Evolutionary conservation across 208 protist genomes (phyloP).

Genomic region (Herpetomonas samuelpessoai): DNA sequence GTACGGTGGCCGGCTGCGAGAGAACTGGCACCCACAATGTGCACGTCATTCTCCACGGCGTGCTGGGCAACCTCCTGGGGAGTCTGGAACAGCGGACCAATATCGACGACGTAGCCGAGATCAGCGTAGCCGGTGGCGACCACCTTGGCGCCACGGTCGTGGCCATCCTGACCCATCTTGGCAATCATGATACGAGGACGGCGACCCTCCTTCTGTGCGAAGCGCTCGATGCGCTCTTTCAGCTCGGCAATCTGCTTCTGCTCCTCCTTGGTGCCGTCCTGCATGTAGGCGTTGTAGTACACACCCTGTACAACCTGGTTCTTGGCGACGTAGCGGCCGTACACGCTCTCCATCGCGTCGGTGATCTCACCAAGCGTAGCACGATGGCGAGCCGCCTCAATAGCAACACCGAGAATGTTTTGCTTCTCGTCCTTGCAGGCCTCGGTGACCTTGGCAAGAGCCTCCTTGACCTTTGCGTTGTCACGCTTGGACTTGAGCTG

Average conservation of each 20-base stretch:
- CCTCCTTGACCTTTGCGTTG: slow-evolving; percentile 30
- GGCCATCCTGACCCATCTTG: slow-evolving; percentile 97
- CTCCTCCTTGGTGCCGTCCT: slow-evolving; percentile 28
- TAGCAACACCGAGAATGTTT: slow-evolving; percentile 89
- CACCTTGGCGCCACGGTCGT: slow-evolving; percentile 95
- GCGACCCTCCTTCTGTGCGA: slow-evolving; percentile 78
- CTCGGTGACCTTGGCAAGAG: slow-evolving; percentile 71
- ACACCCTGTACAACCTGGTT: slow-evolving; percentile 76
- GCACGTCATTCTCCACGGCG: slow-evolving; percentile 96
- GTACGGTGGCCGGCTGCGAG: slow-evolving; percentile 85
- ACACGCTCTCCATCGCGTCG: slow-evolving; percentile 81
- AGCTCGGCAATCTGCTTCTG: slow-evolving; percentile 37
- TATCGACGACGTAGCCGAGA: slow-evolving; percentile 96
- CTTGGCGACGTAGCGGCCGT: slow-evolving; percentile 66
- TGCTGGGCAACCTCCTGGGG: slow-evolving; percentile 73
- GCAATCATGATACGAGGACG: slow-evolving; percentile 94
- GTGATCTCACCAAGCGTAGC: slow-evolving; percentile 95
- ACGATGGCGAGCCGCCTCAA: slow-evolving; percentile 84
- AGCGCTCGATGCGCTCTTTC: slow-evolving; percentile 53
- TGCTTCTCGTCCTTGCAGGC: slow-evolving; percentile 50
- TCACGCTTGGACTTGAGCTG: slow-evolving; percentile 65
- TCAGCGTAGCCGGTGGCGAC: slow-evolving; percentile 95
- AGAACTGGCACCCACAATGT: slow-evolving; percentile 87
- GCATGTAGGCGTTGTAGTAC: slow-evolving; percentile 70
- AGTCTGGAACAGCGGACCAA: slow-evolving; percentile 92